Evolutionary conservation across 139 green algal genomes (phyloP).

Genomic region (Haematococcus lacustris): DNA sequence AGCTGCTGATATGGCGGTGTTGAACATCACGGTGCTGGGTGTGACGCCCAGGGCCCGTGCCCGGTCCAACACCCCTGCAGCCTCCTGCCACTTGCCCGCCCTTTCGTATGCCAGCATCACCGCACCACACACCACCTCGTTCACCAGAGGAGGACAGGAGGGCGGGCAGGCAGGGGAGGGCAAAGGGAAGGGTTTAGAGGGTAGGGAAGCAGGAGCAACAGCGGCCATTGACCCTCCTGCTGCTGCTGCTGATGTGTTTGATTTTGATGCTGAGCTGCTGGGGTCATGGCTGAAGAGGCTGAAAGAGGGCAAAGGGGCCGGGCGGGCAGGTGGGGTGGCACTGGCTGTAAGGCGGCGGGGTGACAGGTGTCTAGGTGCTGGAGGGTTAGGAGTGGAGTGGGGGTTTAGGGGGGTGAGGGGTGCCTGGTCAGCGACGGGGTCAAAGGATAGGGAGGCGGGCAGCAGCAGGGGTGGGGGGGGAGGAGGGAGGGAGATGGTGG

Average conservation of each 20-base stretch:
- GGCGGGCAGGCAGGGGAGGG: neutral
- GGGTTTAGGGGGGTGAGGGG: no score
- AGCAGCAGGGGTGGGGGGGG: no score
- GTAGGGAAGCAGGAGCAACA: neutral
- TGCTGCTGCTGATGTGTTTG: neutral
- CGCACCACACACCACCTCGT: constrained; percentile 75
- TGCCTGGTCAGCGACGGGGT: no score
- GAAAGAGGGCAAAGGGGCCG: no score
- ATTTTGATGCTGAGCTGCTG: neutral
- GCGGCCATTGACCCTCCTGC: neutral
- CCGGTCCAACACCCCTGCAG: constrained; percentile 54
- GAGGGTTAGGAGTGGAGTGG: neutral
- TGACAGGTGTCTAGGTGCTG: neutral
- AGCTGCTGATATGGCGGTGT: constrained; percentile 71
- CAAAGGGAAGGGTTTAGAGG: neutral
- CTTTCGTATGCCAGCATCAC: constrained; percentile 82
- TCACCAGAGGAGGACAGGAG: constrained; percentile 35
- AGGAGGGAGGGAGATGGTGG: no score
- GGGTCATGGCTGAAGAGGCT: no score
- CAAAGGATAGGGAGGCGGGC: no score
- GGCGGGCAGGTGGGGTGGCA: neutral
- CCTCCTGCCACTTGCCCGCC: constrained; percentile 62
- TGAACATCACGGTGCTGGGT: constrained; percentile 74
- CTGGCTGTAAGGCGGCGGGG: neutral
- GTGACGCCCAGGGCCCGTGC: constrained; percentile 42